Conservation (phyloP, 202 grass and related monocot species). For the Elaeis oleifera region DNA sequence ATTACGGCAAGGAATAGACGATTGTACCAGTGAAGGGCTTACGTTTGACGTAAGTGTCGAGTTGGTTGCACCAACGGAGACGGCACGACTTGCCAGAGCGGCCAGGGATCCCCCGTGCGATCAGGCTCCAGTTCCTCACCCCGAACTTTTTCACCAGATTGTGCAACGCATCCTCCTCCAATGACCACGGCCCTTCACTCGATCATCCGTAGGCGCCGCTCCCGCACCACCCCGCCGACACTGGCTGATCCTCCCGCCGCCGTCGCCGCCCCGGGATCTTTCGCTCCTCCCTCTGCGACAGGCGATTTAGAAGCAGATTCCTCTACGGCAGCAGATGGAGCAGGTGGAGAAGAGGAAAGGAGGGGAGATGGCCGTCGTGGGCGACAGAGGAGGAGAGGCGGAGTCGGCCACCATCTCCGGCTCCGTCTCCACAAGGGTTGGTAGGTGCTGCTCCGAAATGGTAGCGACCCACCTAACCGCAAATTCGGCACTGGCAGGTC, state of each 20-base stretch:
- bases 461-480: slow-evolving; percentile 34
- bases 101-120: slow-evolving; percentile 67
- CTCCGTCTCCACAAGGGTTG: no score
- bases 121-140: slow-evolving; percentile 80
- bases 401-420: background rate
- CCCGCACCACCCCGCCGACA: background rate
- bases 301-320: background rate
- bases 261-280: slow-evolving; percentile 30
- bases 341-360: background rate
- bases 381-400: background rate
- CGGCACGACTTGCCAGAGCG: slow-evolving; percentile 93
- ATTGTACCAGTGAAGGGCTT: slow-evolving; percentile 66
- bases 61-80: slow-evolving; percentile 95
- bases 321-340: background rate
- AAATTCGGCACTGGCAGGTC: slow-evolving; percentile 15
- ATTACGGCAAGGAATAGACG: no score
- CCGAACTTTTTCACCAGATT: slow-evolving; percentile 56
- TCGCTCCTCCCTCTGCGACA: slow-evolving; percentile 19
- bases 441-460: no score
- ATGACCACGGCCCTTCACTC: slow-evolving; percentile 81
- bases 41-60: slow-evolving; percentile 91
- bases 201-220: slow-evolving; percentile 32
- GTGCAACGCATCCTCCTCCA: slow-evolving; percentile 63
- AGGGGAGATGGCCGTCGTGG: slow-evolving; percentile 24
- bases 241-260: slow-evolving; percentile 7